Percentiles rank a stretch among this genome's conserved stretches.
phyloP scores from a whole-genome alignment of 495 filamentous ascomycete genomes.

The Xylaria venustula region DNA sequence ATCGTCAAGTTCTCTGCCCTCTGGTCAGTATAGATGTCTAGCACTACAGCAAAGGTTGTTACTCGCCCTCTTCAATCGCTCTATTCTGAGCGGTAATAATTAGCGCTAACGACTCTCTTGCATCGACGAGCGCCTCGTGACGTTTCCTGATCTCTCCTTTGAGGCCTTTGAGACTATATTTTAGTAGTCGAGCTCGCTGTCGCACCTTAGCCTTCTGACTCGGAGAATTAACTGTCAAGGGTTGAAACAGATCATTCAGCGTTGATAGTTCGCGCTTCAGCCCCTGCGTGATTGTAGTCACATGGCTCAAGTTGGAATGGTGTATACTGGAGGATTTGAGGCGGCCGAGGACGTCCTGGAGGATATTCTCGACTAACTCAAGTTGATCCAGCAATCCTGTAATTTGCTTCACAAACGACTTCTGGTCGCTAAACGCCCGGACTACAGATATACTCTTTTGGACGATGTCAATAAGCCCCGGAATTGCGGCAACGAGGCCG shows the following conservation, averaged over 20 bases:
- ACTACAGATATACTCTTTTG: not conserved
- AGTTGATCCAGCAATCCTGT: not conserved
- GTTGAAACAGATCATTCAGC: not conserved
- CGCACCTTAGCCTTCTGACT: not conserved
- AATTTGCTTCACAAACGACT: slow-evolving; percentile 1
- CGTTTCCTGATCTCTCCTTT: not conserved
- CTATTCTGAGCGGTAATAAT: not conserved
- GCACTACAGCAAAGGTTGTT: not conserved
- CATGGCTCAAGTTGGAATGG: not conserved
- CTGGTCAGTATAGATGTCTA: not conserved
- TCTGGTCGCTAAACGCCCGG: slow-evolving; percentile 4
- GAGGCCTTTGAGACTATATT: not conserved
- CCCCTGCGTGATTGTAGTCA: not conserved
- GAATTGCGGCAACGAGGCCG: slow-evolving; percentile 12
- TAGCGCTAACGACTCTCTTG: not conserved
- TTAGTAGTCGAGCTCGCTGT: not conserved
- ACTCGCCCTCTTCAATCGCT: not conserved
- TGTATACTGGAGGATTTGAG: not conserved
- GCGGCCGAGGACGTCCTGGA: slow-evolving; percentile 1
- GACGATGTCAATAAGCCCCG: slow-evolving; percentile 9
- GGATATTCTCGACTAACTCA: not conserved
- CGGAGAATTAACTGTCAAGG: not conserved
- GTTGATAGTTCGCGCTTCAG: not conserved
- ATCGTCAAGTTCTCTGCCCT: not conserved
- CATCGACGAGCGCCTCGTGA: not conserved